A percentile compares a stretch with the other conserved stretches of the same genome.
These are phyloP conservation scores for Filobasidium uniguttulatum DNA, from an alignment of 1,284 basidiomycete genomes.

Conservation along the genomic window DNA sequence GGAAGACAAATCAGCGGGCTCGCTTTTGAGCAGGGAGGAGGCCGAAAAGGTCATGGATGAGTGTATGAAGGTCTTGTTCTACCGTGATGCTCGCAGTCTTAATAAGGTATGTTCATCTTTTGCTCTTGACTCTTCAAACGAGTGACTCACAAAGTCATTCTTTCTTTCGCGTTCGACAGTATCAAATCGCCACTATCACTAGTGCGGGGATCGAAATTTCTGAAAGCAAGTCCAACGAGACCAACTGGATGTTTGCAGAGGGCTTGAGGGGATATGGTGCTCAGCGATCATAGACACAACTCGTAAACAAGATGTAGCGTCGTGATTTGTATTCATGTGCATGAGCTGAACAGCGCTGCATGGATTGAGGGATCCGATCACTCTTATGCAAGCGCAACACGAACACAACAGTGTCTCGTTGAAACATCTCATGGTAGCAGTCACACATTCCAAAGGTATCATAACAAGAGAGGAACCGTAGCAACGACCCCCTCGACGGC, in stretches of 20 bases:
- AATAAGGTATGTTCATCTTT: conserved; percentile 58
- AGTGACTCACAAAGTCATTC: background rate
- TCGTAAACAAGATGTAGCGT: background rate
- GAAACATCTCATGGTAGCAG: too few relatives aligned
- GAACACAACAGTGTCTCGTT: too few relatives aligned
- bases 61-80: conserved; percentile 89
- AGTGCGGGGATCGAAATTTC: conserved; percentile 64
- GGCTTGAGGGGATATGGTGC: conserved; percentile 51
- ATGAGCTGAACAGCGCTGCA: background rate
- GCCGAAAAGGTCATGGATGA: conserved; percentile 68
- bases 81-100: conserved; percentile 87
- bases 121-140: background rate
- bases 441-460: too few relatives aligned
- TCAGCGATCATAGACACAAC: conserved; percentile 50
- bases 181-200: conserved; percentile 85
- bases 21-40: conserved; percentile 60
- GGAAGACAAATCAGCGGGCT: conserved; percentile 38
- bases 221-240: conserved; percentile 61
- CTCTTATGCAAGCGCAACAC: too few relatives aligned
- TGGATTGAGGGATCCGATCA: too few relatives aligned
- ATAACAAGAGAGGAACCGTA: too few relatives aligned
- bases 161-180: conserved; percentile 45
- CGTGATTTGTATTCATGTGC: background rate
- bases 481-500: too few relatives aligned
- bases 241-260: conserved; percentile 86